Evolutionary conservation across 768 basidiomycete species (phyloP), one percentile per base, ranked within the genome.

Genomic region (Termitomyces sp.): DNA sequence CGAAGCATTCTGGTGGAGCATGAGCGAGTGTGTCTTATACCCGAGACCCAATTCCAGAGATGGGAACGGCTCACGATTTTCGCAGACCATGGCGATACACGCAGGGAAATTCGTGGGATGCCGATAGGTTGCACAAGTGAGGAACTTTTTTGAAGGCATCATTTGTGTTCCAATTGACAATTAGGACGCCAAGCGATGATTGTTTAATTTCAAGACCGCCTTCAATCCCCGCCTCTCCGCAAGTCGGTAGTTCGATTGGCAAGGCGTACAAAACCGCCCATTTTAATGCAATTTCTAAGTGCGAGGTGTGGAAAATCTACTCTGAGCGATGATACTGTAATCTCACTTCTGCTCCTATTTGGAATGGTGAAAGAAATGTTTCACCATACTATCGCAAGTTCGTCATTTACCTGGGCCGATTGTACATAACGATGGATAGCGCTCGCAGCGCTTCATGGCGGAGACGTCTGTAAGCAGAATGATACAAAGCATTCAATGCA

Each of bases 151-250:
- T 20, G 17, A 38, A 40, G 25, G 20, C 20, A 25, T 38, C 52
- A 54, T 54, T 25, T 52, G 37, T 51, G 50, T 38, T 29, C 20
- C 20, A 8, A 40, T 40, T 20, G 20, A 40, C 36, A 38, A 25
- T 54, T 40, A 20, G 52, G 17, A 29, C 52, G 36, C n/a, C 48
- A 50, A 40, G 49, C 57, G 57, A 38, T 51, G 49, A 43, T 51
- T 51, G 57, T 25, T 25, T 25, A 25, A 59, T 59, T 59, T 34
- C 49, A 58, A 43, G 38, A 5, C 49, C 57, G 47, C 31, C 57
- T 59, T 59, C 12, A 59, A 59, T 50, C 57, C 49, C 57, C 57
- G 49, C 57, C 38, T 40, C 31, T 31, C 31, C 10, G n/a, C 56
- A 56, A 46, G 43, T 17, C 34, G 37, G 17, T 31, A 15, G n/a